phyloP scores from a whole-genome alignment of 164 flowering plant species.

The Umbellularia californica region DNA sequence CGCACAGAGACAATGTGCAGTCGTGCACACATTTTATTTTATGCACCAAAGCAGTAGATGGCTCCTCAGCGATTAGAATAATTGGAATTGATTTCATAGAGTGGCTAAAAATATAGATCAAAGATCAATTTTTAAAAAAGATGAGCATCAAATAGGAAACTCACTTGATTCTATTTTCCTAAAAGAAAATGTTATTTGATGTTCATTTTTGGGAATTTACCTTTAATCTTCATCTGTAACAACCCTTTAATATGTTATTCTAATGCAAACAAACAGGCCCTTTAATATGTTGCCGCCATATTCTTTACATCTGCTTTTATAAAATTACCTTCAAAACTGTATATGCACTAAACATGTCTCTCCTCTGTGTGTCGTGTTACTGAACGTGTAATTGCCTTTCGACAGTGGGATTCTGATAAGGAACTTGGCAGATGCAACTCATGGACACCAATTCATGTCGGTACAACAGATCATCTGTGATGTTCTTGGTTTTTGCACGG shows the following conservation, averaged over 20 bases:
- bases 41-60: not conserved
- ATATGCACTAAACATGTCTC: not conserved
- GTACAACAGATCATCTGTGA: conserved; percentile 54
- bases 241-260: too few species aligned
- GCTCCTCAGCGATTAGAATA: not conserved
- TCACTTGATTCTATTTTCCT: too few species aligned
- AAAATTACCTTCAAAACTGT: not conserved
- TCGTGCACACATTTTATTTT: not conserved
- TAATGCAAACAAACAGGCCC: too few species aligned
- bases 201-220: too few species aligned
- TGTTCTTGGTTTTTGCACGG: conserved; percentile 49
- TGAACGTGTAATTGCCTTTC: not conserved
- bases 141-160: too few species aligned
- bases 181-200: too few species aligned
- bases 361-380: not conserved
- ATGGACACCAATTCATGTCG: conserved; percentile 41
- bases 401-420: conserved; percentile 76
- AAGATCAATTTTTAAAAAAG: too few species aligned
- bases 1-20: not conserved
- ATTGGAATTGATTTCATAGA: too few species aligned
- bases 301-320: not conserved
- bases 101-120: too few species aligned
- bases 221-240: too few species aligned
- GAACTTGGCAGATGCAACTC: conserved; percentile 74
- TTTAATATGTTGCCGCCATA: not conserved